Evolutionary conservation across 345 rosid species (phyloP), one percentile per base, ranked within the genome.

Genomic region (Populus ilicifolia): DNA sequence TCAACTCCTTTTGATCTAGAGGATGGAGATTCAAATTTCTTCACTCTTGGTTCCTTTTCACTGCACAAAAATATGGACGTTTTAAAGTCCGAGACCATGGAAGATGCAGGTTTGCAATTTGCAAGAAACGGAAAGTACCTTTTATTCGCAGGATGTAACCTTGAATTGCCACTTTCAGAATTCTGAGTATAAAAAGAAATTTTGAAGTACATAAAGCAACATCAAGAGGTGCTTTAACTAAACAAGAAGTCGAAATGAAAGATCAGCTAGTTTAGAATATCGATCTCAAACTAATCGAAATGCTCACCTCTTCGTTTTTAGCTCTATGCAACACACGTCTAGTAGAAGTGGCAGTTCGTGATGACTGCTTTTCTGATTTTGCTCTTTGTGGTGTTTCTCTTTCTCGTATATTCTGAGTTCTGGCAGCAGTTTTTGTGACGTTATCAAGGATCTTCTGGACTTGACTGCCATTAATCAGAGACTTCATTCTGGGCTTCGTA

Each of bases 11-110:
- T 86, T 33, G 70, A 36, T 44, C 85, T 78, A 74, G 75, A 67
- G 72, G 84, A 79, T 71, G 72, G 87, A 75, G 87, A 82, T 80
- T 82, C 85, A 73, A 54, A 81, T 82, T 87, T 91, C 85, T 87
- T 87, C 67, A 73, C 67, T 78, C 72, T 87, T 67, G 56, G 27
- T 72, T 87, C 87, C 77, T 81, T 86, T 75, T 71, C 83, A 81
- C 97, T 90, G 84, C 71, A 67, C 63, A 80, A 72, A 8, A 72
- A 78, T 33, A 76, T 20, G 36, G 65, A 30, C 75, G 75, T 73
- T 71, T 52, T 29, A 73, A 52, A 62, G 64, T 36, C 25, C 2
- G 72, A 69, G 13, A 43, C 36, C 68, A 29, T 41, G 52, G 72
- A 80, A 36, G 21, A 77, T 23, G 50, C 66, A 66, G 61, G 63